Percentiles rank a stretch among this genome's conserved stretches.
These are phyloP conservation scores for Phoenix roebelenii DNA, from an alignment of 176 grass and related monocot genomes.

Conservation along the genomic window DNA sequence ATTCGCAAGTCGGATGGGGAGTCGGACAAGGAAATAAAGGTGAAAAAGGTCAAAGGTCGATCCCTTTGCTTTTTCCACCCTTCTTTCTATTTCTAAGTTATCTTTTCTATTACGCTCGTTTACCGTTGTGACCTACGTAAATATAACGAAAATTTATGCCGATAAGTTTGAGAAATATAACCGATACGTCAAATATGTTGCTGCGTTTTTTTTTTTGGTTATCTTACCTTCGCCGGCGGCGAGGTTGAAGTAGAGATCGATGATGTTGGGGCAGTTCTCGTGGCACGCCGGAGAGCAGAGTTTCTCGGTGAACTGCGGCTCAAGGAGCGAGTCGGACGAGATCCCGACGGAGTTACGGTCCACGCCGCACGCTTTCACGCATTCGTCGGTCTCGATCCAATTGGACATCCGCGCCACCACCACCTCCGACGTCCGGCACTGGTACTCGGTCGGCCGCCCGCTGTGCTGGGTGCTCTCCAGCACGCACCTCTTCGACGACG, in stretches of 20 bases:
- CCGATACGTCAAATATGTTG: no score
- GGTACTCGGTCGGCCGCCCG: constrained; percentile 27
- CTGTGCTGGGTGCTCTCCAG: constrained; percentile 44
- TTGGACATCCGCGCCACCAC: constrained; percentile 27
- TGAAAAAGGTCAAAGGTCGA: no score
- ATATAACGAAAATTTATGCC: no score
- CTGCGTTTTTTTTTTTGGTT: no score
- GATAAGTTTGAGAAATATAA: not conserved
- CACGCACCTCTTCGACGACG: constrained; percentile 52
- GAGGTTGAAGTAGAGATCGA: constrained; percentile 79
- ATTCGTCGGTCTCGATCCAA: constrained; percentile 37
- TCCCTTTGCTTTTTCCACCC: no score
- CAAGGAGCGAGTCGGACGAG: constrained; percentile 65
- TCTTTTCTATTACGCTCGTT: no score
- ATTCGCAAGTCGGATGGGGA: no score
- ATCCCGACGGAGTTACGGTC: constrained; percentile 57
- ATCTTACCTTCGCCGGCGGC: constrained; percentile 50
- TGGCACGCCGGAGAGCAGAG: constrained; percentile 50
- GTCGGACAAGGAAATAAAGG: no score
- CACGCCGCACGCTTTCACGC: constrained; percentile 49
- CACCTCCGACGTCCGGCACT: constrained; percentile 71
- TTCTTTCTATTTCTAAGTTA: no score
- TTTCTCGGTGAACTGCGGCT: constrained; percentile 24
- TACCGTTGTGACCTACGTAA: no score
- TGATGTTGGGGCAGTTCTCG: constrained; percentile 60